Percentiles rank a stretch among this genome's conserved stretches.
Conservation (phyloP, 2,329 filamentous ascomycete genomes). For the Aspergillus ustus region DNA sequence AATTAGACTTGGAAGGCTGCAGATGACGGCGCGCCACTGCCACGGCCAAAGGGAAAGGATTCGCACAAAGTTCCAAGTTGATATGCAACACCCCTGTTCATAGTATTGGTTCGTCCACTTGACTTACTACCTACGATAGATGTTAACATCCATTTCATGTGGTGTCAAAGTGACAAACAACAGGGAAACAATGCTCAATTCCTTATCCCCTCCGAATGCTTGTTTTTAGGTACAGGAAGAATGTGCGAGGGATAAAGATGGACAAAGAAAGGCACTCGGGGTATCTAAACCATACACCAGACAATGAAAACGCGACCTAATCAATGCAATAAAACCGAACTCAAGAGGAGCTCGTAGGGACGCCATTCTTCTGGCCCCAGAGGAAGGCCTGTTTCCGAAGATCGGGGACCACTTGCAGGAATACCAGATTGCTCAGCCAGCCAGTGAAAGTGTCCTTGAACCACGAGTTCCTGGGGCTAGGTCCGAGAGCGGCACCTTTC, state of each 20-base stretch:
- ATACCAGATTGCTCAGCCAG: slow-evolving; percentile 58
- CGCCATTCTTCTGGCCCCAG: slow-evolving; percentile 62
- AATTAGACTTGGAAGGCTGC: neutral
- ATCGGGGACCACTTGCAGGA: slow-evolving; percentile 62
- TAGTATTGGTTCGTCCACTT: neutral
- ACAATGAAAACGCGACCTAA: slow-evolving; percentile 21
- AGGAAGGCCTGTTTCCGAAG: slow-evolving; percentile 61
- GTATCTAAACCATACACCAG: slow-evolving; percentile 35
- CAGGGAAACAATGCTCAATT: slow-evolving; percentile 9
- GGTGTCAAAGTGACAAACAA: neutral
- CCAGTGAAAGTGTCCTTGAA: slow-evolving; percentile 59
- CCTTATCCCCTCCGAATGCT: slow-evolving; percentile 8
- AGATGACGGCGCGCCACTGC: neutral
- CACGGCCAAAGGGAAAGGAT: neutral
- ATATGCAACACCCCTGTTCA: neutral
- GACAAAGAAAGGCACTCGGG: slow-evolving; percentile 27
- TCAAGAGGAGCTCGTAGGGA: slow-evolving; percentile 28
- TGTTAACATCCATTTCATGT: too few relatives aligned
- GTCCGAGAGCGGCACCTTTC: slow-evolving; percentile 62
- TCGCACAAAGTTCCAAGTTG: neutral
- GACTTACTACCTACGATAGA: too few relatives aligned
- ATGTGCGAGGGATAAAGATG: slow-evolving; percentile 16
- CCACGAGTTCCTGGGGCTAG: slow-evolving; percentile 58
- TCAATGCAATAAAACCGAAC: slow-evolving; percentile 7
- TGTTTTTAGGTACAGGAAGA: slow-evolving; percentile 16